Evolutionary conservation across 331 rosid species (phyloP).

Genomic region (Cydonia oblonga): DNA sequence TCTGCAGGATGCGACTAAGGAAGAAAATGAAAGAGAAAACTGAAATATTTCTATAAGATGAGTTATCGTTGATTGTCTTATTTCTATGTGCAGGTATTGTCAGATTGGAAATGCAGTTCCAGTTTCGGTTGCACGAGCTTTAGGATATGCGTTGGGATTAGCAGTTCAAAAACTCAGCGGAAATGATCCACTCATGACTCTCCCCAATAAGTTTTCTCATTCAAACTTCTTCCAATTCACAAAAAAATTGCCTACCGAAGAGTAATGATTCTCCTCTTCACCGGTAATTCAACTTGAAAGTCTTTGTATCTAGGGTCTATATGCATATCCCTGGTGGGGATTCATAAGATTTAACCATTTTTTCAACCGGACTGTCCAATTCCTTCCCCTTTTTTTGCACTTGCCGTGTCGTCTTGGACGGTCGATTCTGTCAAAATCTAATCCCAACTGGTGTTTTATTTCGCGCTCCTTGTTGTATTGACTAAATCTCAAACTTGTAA

Average conservation of each 20-base stretch:
- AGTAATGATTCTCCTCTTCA: slow-evolving; percentile 10
- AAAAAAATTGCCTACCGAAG: slow-evolving; percentile 16
- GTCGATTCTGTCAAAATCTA: no score
- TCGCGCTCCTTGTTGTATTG: neutral
- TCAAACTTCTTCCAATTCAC: slow-evolving; percentile 51
- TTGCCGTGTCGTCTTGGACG: no score
- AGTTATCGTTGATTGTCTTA: neutral
- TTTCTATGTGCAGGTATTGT: slow-evolving; percentile 45
- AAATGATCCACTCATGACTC: slow-evolving; percentile 46
- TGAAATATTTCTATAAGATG: no score
- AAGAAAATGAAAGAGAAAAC: no score
- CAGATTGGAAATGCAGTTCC: slow-evolving; percentile 92
- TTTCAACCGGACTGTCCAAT: no score
- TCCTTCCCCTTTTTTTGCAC: no score
- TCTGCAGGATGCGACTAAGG: no score
- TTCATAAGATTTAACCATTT: no score
- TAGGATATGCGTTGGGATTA: slow-evolving; percentile 71
- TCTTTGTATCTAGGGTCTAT: no score
- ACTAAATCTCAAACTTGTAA: neutral
- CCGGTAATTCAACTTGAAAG: no score
- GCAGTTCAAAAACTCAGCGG: slow-evolving; percentile 44
- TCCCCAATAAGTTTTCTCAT: slow-evolving; percentile 68
- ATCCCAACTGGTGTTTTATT: no score
- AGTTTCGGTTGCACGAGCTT: slow-evolving; percentile 55
- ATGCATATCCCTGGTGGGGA: no score